Conservation (phyloP, 2,329 filamentous ascomycete genomes). For the Massarina eburnea region DNA sequence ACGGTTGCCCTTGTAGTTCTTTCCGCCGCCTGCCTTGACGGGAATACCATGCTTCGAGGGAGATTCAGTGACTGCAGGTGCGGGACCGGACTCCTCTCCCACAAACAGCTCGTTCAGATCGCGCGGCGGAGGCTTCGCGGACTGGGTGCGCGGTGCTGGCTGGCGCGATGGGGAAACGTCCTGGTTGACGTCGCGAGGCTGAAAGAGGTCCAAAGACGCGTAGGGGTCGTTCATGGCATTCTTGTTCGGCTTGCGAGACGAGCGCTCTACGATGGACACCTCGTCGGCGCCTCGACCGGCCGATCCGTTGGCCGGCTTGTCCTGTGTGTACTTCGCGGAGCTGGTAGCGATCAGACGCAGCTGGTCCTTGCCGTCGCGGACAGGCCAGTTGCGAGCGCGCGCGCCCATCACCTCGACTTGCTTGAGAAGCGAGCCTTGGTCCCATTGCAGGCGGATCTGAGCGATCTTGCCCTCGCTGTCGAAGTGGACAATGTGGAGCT, state of each 20-base stretch:
- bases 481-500: slow-evolving; percentile 80
- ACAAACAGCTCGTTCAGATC: slow-evolving; percentile 71
- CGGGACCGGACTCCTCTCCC: slow-evolving; percentile 48
- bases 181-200: slow-evolving; percentile 65
- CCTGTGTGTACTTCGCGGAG: slow-evolving; percentile 15
- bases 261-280: slow-evolving; percentile 39
- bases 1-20: slow-evolving; percentile 56
- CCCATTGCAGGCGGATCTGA: slow-evolving; percentile 90
- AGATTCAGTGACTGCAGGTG: slow-evolving; percentile 31
- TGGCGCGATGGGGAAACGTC: slow-evolving; percentile 53
- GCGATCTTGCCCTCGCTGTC: slow-evolving; percentile 74
- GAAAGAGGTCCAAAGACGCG: slow-evolving; percentile 74
- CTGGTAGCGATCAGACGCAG: slow-evolving; percentile 70
- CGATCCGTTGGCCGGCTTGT: slow-evolving; percentile 34
- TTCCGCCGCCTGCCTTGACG: slow-evolving; percentile 53
- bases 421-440: slow-evolving; percentile 90
- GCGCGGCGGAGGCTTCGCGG: slow-evolving; percentile 70
- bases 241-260: slow-evolving; percentile 36
- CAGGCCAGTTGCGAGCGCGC: slow-evolving; percentile 91
- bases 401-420: slow-evolving; percentile 92
- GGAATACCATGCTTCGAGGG: slow-evolving; percentile 37
- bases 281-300: slow-evolving; percentile 37
- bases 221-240: slow-evolving; percentile 52
- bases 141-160: slow-evolving; percentile 61
- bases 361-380: slow-evolving; percentile 84